Percentiles rank a stretch among this genome's conserved stretches.
Conservation (phyloP, 1,284 basidiomycete genomes). For the Ustilago cynodontis region DNA sequence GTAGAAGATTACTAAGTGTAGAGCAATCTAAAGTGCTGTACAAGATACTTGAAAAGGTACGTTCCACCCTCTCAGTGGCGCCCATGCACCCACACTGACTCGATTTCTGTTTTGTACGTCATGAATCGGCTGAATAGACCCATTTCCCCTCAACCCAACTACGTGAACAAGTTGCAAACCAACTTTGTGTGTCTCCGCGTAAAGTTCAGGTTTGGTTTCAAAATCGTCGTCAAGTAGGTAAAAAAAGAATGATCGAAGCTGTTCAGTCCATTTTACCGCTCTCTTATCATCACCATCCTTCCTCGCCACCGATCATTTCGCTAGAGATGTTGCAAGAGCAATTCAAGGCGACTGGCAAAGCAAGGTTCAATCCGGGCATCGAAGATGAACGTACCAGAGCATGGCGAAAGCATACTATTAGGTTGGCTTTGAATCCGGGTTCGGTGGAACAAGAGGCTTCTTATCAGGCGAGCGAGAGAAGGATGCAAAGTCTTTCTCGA, state of each 20-base stretch:
- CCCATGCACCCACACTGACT: too few species aligned
- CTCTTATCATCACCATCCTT: too few species aligned
- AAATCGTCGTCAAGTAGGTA: constrained; percentile 45
- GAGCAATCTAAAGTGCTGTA: constrained; percentile 59
- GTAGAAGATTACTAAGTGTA: constrained; percentile 43
- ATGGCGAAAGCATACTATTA: constrained; percentile 37
- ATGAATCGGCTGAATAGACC: too few species aligned
- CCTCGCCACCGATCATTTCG: background rate
- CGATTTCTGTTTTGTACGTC: too few species aligned
- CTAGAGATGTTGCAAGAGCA: constrained; percentile 15
- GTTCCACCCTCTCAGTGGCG: constrained; percentile 14
- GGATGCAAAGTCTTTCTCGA: background rate
- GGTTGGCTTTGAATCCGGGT: constrained; percentile 29
- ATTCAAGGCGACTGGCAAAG: constrained; percentile 14
- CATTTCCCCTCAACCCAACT: constrained; percentile 59
- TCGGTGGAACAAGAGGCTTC: constrained; percentile 10
- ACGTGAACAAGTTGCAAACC: constrained; percentile 49
- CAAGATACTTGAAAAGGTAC: constrained; percentile 52
- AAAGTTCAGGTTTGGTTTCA: constrained; percentile 62
- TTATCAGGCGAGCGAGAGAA: background rate
- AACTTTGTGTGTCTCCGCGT: constrained; percentile 54
- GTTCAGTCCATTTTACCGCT: too few species aligned
- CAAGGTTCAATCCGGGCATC: background rate
- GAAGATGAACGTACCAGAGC: constrained; percentile 42
- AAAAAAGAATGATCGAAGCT: constrained; percentile 47